A percentile compares a stretch with the other conserved stretches of the same genome.
phyloP scores from a whole-genome alignment of 2,329 filamentous ascomycete genomes.

The Aspergillus brunneoviolaceus region DNA sequence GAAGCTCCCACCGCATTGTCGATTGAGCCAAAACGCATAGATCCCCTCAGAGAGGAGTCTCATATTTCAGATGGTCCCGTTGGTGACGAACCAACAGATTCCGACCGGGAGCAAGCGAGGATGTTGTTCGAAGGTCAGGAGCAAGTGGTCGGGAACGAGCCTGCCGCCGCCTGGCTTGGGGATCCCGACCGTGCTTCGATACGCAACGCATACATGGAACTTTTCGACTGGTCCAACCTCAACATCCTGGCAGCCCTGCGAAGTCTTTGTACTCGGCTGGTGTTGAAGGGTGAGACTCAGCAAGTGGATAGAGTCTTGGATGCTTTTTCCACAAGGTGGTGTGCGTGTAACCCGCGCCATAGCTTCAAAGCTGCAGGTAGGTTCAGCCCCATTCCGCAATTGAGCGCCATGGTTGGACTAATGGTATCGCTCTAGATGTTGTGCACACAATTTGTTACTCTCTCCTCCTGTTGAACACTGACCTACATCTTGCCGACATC shows the following conservation, averaged over 20 bases:
- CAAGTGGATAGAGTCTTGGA: constrained; percentile 94
- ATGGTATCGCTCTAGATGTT: constrained; percentile 62
- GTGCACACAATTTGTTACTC: constrained; percentile 98
- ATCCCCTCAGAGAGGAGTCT: constrained; percentile 17
- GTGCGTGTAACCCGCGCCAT: constrained; percentile 85
- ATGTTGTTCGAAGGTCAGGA: constrained; percentile 80
- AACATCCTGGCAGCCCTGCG: constrained; percentile 79
- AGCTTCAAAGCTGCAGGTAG: constrained; percentile 85
- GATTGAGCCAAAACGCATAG: constrained; percentile 25
- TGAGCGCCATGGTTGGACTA: constrained; percentile 9
- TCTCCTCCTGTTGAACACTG: constrained; percentile 90
- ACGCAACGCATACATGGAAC: constrained; percentile 81
- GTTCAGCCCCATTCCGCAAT: constrained; percentile 28
- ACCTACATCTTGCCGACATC: constrained; percentile 92
- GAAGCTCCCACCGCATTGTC: constrained; percentile 42
- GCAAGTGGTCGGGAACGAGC: constrained; percentile 73
- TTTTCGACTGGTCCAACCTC: constrained; percentile 81
- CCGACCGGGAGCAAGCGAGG: constrained; percentile 74
- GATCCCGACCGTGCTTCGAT: constrained; percentile 54
- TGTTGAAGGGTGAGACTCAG: constrained; percentile 89
- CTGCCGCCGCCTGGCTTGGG: constrained; percentile 85
- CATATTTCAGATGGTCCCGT: constrained; percentile 20
- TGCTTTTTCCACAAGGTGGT: constrained; percentile 87
- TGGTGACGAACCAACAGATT: constrained; percentile 49
- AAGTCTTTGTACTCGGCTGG: constrained; percentile 74